A percentile compares a stretch with the other conserved stretches of the same genome.
Evolutionary conservation across 1,284 basidiomycete genomes (phyloP).

Genomic region (Pascua guehoae): DNA sequence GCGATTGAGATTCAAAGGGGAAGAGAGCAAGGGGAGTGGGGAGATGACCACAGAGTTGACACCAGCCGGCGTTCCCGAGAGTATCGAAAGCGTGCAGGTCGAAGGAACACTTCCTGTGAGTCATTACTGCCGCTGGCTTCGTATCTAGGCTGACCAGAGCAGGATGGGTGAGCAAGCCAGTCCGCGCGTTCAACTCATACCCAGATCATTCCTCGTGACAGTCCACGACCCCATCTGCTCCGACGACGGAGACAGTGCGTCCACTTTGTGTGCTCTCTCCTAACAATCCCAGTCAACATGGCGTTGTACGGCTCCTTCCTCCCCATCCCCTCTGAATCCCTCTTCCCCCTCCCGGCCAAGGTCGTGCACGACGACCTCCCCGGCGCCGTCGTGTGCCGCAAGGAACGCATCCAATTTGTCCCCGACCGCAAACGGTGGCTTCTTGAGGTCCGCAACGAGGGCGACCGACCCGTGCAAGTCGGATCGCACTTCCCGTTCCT

Average conservation of each 20-base stretch:
- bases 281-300: slow-evolving; percentile 53
- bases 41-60: neutral
- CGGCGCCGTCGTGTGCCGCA: slow-evolving; percentile 68
- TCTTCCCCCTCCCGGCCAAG: slow-evolving; percentile 61
- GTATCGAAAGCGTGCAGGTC: slow-evolving; percentile 77
- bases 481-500: slow-evolving; percentile 93
- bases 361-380: slow-evolving; percentile 61
- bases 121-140: slow-evolving; percentile 1
- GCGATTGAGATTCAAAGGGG: too few relatives aligned
- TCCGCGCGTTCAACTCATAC: neutral
- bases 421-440: slow-evolving; percentile 64
- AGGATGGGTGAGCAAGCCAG: slow-evolving; percentile 26
- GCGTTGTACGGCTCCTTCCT: slow-evolving; percentile 93
- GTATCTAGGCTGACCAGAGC: slow-evolving; percentile 2
- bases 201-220: slow-evolving; percentile 85
- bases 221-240: slow-evolving; percentile 91
- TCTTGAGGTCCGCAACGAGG: slow-evolving; percentile 82
- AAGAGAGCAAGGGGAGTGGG: neutral
- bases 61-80: slow-evolving; percentile 39
- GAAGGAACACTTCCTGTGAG: slow-evolving; percentile 84
- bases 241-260: slow-evolving; percentile 63
- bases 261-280: neutral
- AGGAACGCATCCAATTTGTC: slow-evolving; percentile 72
- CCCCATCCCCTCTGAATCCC: slow-evolving; percentile 65
- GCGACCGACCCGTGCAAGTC: slow-evolving; percentile 91